A percentile compares a stretch with the other conserved stretches of the same genome.
Evolutionary conservation across 2,329 filamentous ascomycete species (phyloP).

Genomic region (Colletotrichum destructivum): DNA sequence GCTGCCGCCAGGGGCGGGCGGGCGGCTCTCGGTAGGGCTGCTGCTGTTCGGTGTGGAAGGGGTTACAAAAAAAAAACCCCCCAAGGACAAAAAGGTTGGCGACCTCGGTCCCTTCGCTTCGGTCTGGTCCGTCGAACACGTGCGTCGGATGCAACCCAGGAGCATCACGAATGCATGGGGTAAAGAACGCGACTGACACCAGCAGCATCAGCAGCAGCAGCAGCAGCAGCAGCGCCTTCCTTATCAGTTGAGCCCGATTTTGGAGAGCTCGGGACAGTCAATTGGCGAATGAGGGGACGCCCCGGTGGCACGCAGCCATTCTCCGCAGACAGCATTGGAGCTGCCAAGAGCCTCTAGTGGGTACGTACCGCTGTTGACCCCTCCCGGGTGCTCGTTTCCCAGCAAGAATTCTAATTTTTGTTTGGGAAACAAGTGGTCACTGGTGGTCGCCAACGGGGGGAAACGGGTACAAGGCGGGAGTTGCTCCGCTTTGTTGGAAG

Average conservation of each 20-base stretch:
- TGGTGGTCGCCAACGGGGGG: background rate
- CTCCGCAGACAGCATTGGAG: slow-evolving; percentile 7
- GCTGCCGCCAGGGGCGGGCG: background rate
- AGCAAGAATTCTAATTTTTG: background rate
- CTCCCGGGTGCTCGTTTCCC: background rate
- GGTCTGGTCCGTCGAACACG: slow-evolving; percentile 3
- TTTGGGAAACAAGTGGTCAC: background rate
- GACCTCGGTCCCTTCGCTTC: background rate
- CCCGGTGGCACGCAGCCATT: slow-evolving; percentile 20
- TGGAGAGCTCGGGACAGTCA: slow-evolving; percentile 12
- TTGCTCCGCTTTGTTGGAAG: background rate
- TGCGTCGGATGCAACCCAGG: slow-evolving; percentile 3
- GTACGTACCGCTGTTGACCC: slow-evolving; percentile 8
- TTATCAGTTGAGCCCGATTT: slow-evolving; percentile 8
- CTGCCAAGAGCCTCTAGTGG: slow-evolving; percentile 18
- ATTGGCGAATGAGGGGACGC: slow-evolving; percentile 35
- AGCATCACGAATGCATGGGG: background rate
- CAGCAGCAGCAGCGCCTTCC: slow-evolving; percentile 17
- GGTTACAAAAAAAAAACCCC: background rate
- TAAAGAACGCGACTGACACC: slow-evolving; percentile 5
- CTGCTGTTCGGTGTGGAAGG: background rate
- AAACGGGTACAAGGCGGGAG: background rate
- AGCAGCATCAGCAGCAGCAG: no score
- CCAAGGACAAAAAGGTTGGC: background rate
- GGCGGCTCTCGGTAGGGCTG: background rate